Conservation (phyloP, 1,139 yeast species). For the Lodderomyces jiufengensis region DNA sequence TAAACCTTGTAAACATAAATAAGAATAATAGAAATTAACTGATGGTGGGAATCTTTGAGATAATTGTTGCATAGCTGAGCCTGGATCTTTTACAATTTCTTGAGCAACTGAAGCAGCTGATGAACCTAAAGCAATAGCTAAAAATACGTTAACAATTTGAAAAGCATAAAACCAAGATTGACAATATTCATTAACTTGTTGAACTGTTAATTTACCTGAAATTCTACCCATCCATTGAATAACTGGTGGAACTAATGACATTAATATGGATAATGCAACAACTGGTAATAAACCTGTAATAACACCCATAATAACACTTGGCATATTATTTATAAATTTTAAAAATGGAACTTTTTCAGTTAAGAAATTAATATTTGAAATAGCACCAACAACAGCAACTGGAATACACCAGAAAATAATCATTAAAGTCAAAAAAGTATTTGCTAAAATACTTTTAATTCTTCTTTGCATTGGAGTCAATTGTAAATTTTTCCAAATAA, state of each 20-base stretch:
- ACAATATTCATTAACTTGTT: constrained; percentile 73
- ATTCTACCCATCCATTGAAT: constrained; percentile 64
- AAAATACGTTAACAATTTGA: constrained; percentile 80
- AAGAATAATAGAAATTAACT: constrained; percentile 65
- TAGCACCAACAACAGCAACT: constrained; percentile 91
- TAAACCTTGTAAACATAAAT: constrained; percentile 45
- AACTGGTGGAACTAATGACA: constrained; percentile 74
- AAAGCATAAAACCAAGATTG: constrained; percentile 87
- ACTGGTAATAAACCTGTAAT: constrained; percentile 87
- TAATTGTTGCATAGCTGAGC: constrained; percentile 51
- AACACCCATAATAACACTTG: constrained; percentile 65
- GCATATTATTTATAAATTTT: constrained; percentile 66
- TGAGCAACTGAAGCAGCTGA: constrained; percentile 72
- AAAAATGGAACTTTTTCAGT: constrained; percentile 68
- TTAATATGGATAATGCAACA: constrained; percentile 72
- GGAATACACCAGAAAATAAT: constrained; percentile 92
- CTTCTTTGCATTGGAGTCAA: constrained; percentile 41
- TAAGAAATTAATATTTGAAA: constrained; percentile 77
- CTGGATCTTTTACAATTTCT: constrained; percentile 52
- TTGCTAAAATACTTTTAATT: constrained; percentile 37
- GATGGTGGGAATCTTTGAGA: constrained; percentile 64
- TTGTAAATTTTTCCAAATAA: constrained; percentile 75
- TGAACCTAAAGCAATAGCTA: constrained; percentile 78
- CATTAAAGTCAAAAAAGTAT: constrained; percentile 45
- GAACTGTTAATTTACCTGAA: constrained; percentile 68